Base-by-base conservation (phyloP, 495 filamentous ascomycete species). In the Xylaria palmicola region DNA sequence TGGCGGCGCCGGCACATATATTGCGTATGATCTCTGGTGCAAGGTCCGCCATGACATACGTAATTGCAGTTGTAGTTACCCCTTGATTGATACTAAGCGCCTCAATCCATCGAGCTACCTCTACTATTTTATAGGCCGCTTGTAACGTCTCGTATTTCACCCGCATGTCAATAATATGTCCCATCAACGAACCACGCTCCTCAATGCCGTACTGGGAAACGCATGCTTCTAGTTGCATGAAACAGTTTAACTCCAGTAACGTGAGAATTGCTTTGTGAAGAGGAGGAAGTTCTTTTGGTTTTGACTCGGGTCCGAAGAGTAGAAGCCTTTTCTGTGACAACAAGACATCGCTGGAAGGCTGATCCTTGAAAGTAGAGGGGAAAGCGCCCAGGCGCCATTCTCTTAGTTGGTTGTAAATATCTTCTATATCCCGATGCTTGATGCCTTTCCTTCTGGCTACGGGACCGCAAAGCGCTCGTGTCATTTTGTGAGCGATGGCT, bases 71-170 rank as follows among this genome's bases (percentile, higher is more conserved):
- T 32, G 37, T 41, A 19, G 27, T 4, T 13, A 29, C 9, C 26
- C 4, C 17, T 26, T 41, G 22, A 6, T 15, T 43, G 13, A 32
- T 2, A 5, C 37, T 56, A 9, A 56, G 37, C 17, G 30, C 6
- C 24, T 43, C 37, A 32, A 43, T 43, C 52, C 52, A 56, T 32
- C n/a, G 36, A 43, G 37, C 52, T 22, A 56, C 52, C 19, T 56
- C 37, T 29, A 56, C 52, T 41, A 56, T 43, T 20, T 44, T 43
- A 43, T 43, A 30, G 7, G 52, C 52, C 9, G 52, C 52, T 12
- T 56, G 52, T 56, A 56, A 24, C 41, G 52, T 43, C 26, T 56
- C 52, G 20, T 56, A 56, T 22, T 30, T 39, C 20, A 56, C 37
- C 37, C 26, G 52, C 52, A 22, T 44, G 13, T 43, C 52, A 20